Conservation (phyloP, 2,329 filamentous ascomycete species). For the Diaporthe amygdali region DNA sequence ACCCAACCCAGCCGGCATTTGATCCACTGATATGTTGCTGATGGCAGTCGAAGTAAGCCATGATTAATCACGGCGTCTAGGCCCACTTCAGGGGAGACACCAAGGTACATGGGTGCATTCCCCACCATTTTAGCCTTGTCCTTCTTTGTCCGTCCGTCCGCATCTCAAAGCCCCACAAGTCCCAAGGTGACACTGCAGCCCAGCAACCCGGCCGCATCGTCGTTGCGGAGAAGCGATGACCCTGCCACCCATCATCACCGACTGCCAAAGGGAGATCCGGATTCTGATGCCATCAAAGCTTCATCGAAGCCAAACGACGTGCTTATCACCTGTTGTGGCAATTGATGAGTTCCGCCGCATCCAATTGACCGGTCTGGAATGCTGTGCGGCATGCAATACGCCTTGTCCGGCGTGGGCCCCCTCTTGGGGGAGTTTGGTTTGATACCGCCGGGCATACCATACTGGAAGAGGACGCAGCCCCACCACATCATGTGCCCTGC, state of each 20-base stretch:
- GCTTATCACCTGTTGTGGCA: not conserved
- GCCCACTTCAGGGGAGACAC: not conserved
- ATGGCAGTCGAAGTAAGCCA: constrained; percentile 7
- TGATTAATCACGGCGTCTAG: constrained; percentile 10
- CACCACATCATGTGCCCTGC: not conserved
- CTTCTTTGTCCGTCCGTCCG: too few species aligned
- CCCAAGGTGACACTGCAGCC: not conserved
- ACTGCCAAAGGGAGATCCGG: not conserved
- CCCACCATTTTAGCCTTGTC: not conserved
- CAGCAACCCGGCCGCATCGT: not conserved
- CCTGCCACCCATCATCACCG: not conserved
- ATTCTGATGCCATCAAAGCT: not conserved
- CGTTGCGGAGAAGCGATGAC: not conserved
- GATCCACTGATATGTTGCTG: constrained; percentile 10
- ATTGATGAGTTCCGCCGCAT: not conserved
- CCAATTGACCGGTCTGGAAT: not conserved
- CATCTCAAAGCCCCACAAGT: not conserved
- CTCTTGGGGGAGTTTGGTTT: not conserved
- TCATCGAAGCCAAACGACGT: not conserved
- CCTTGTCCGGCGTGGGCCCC: not conserved
- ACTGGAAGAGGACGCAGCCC: not conserved
- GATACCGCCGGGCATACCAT: not conserved
- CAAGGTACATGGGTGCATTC: not conserved
- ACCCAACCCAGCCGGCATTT: not conserved
- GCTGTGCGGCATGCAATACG: not conserved